These are phyloP conservation scores for Amylostereum chailletii DNA, from an alignment of 1,284 basidiomycete genomes.

Conservation along the genomic window DNA sequence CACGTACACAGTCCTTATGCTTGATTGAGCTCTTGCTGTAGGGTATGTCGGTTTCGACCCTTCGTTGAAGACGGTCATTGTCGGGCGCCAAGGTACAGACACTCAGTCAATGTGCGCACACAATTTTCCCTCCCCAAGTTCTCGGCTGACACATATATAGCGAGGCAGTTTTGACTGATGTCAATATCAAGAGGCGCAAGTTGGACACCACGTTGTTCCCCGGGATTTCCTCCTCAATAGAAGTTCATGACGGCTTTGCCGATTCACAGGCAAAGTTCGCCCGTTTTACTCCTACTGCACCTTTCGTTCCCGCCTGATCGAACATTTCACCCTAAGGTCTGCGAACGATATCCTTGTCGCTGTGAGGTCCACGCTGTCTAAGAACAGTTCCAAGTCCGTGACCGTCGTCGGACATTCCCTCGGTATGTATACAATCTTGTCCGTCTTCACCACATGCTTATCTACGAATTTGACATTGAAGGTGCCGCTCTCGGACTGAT, in stretches of 20 bases:
- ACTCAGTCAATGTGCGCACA: slow-evolving; percentile 4
- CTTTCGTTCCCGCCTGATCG: not conserved
- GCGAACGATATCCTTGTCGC: slow-evolving; percentile 27
- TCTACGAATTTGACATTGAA: slow-evolving; percentile 5
- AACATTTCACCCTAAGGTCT: slow-evolving; percentile 15
- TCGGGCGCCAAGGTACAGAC: slow-evolving; percentile 47
- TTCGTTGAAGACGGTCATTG: slow-evolving; percentile 32
- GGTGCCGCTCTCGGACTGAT: slow-evolving; percentile 39
- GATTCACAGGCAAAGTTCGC: slow-evolving; percentile 41
- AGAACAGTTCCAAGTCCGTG: slow-evolving; percentile 21
- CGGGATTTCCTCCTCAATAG: slow-evolving; percentile 34
- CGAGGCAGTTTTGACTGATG: slow-evolving; percentile 43
- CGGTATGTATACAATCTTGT: slow-evolving; percentile 16
- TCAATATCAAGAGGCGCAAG: slow-evolving; percentile 29
- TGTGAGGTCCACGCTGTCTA: slow-evolving; percentile 23
- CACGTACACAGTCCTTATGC: not conserved
- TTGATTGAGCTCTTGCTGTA: slow-evolving; percentile 4
- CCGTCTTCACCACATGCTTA: not conserved
- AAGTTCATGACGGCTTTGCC: slow-evolving; percentile 51
- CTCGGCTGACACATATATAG: slow-evolving; percentile 22
- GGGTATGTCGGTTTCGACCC: slow-evolving; percentile 41
- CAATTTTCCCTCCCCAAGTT: not conserved
- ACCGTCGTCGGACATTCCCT: slow-evolving; percentile 31
- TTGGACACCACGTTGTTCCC: slow-evolving; percentile 48
- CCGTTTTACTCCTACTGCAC: not conserved